Conservation (phyloP, 31 red algal species). For the Porphyra umbilicalis region DNA sequence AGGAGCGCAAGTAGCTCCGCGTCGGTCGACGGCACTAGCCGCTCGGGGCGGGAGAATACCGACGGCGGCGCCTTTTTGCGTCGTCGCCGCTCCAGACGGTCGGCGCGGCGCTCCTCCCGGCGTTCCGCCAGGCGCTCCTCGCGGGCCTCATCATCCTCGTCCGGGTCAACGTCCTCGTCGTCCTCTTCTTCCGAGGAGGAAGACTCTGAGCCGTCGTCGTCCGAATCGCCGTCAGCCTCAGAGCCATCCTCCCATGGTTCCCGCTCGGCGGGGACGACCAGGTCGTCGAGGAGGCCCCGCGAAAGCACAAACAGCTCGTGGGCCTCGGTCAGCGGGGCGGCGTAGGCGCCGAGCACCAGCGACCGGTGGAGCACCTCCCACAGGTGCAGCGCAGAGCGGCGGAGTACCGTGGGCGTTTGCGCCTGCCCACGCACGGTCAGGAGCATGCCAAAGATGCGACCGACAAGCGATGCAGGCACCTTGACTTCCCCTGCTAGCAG, state of each 20-base stretch:
- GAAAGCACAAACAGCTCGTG: slow-evolving; percentile 33
- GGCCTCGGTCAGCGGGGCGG: slow-evolving; percentile 21
- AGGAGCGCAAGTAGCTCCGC: neutral
- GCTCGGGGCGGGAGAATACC: neutral
- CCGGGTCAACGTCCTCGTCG: slow-evolving; percentile 24
- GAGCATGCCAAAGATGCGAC: slow-evolving; percentile 45
- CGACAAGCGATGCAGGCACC: slow-evolving; percentile 41
- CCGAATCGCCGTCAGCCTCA: neutral
- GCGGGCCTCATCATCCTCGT: slow-evolving; percentile 25
- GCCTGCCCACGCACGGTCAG: slow-evolving; percentile 35
- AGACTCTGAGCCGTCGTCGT: neutral
- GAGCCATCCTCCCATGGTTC: neutral
- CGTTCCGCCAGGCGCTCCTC: slow-evolving; percentile 19
- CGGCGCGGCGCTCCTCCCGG: neutral
- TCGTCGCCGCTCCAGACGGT: neutral
- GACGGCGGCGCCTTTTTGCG: neutral
- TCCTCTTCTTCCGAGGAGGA: slow-evolving; percentile 28
- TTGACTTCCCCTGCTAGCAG: slow-evolving; percentile 49
- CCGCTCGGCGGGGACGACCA: slow-evolving; percentile 24
- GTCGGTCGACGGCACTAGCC: neutral
- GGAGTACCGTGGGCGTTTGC: slow-evolving; percentile 34
- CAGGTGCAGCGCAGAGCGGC: slow-evolving; percentile 52
- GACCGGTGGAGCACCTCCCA: slow-evolving; percentile 57
- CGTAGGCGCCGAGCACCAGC: slow-evolving; percentile 20
- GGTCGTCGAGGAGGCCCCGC: slow-evolving; percentile 22